A percentile compares a stretch with the other conserved stretches of the same genome.
These are phyloP conservation scores for Lithocarpus polystachyus DNA, from an alignment of 306 rosid genomes.

Conservation along the genomic window DNA sequence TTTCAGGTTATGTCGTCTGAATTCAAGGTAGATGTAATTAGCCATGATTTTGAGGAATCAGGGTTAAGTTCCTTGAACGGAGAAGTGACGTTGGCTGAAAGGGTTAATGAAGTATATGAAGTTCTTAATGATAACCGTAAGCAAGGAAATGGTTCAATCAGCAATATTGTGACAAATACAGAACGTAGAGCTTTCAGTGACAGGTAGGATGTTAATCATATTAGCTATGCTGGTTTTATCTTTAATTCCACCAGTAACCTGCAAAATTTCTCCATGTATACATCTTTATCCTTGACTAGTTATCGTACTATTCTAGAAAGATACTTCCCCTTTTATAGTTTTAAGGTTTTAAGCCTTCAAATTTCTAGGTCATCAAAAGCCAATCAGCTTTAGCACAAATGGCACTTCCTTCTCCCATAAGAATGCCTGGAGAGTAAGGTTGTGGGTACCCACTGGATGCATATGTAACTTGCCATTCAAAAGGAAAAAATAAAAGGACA, in stretches of 20 bases:
- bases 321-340: background rate
- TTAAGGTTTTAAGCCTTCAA: background rate
- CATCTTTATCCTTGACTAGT: background rate
- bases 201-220: conserved; percentile 37
- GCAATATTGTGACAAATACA: conserved; percentile 31
- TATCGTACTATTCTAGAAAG: background rate
- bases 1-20: conserved; percentile 59
- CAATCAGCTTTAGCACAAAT: no score
- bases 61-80: conserved; percentile 29
- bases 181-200: conserved; percentile 62
- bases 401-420: no score
- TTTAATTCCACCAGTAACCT: background rate
- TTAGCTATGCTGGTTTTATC: background rate
- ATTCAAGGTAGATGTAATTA: conserved; percentile 42
- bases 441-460: no score
- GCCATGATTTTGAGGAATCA: conserved; percentile 47
- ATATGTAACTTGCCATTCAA: no score
- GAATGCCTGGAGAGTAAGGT: no score
- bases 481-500: background rate
- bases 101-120: conserved; percentile 21
- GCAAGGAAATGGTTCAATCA: conserved; percentile 36
- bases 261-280: background rate
- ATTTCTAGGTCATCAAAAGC: background rate
- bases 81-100: conserved; percentile 19
- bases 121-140: conserved; percentile 29